A percentile compares a stretch with the other conserved stretches of the same genome.
Evolutionary conservation across 2,329 filamentous ascomycete genomes (phyloP).

Genomic region (Kalmusia sp.): DNA sequence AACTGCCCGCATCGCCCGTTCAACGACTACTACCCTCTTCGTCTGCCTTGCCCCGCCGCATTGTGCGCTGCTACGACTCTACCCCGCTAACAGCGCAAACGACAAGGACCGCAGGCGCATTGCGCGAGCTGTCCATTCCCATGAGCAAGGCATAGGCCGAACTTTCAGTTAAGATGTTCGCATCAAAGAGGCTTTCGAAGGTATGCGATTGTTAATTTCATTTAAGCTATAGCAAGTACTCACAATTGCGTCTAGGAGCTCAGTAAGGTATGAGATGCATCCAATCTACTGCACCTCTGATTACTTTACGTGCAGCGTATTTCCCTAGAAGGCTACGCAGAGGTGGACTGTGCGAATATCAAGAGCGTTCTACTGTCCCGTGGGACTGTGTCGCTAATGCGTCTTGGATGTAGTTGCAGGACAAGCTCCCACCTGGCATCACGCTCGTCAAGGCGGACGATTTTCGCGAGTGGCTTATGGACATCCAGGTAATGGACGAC

Average conservation of each 20-base stretch:
- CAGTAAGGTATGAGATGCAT: slow-evolving; percentile 54
- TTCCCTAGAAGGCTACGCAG: slow-evolving; percentile 17
- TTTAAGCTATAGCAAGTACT: slow-evolving; percentile 19
- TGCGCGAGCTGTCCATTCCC: background rate
- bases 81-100: slow-evolving; percentile 4
- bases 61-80: background rate
- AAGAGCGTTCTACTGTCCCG: slow-evolving; percentile 48
- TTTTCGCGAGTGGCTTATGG: slow-evolving; percentile 89
- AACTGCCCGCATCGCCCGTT: background rate
- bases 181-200: slow-evolving; percentile 57
- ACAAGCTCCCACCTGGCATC: slow-evolving; percentile 71
- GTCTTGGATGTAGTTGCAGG: slow-evolving; percentile 56
- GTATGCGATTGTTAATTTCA: slow-evolving; percentile 35
- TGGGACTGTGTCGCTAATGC: slow-evolving; percentile 1
- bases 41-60: background rate
- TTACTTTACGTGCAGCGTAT: background rate
- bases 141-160: background rate
- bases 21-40: background rate
- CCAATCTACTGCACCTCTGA: slow-evolving; percentile 30
- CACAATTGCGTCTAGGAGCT: slow-evolving; percentile 55
- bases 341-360: background rate
- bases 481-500: slow-evolving; percentile 86
- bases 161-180: slow-evolving; percentile 52
- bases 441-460: slow-evolving; percentile 80
- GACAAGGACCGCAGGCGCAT: background rate